Evolutionary conservation across 176 grass and related monocot genomes (phyloP).

Genomic region (Musa acuminata): DNA sequence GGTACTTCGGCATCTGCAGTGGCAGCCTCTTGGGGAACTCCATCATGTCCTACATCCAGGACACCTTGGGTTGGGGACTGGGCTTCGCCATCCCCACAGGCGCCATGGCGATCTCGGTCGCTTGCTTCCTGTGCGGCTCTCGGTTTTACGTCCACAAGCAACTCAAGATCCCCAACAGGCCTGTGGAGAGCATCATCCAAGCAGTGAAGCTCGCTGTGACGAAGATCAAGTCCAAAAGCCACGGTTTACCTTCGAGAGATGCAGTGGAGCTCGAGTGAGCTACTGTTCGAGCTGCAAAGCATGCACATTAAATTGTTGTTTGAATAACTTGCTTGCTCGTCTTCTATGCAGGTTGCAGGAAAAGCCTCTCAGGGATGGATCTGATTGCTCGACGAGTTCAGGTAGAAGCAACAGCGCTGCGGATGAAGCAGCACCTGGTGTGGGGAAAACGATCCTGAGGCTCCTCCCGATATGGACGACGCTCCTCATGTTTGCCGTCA

Average conservation of each 20-base stretch:
- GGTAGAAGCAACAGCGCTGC: background rate
- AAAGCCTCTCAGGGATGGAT: conserved; percentile 36
- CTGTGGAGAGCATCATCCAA: conserved; percentile 25
- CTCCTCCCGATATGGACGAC: conserved; percentile 64
- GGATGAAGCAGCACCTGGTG: conserved; percentile 31
- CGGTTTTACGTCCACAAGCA: conserved; percentile 52
- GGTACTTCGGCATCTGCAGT: conserved; percentile 91
- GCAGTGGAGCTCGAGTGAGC: conserved; percentile 54
- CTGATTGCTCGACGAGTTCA: background rate
- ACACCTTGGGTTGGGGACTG: conserved; percentile 64
- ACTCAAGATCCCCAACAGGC: background rate
- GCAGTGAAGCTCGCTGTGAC: conserved; percentile 27
- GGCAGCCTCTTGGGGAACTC: conserved; percentile 84
- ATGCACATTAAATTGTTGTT: too few relatives aligned
- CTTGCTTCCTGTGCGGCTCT: conserved; percentile 43
- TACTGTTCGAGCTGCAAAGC: background rate
- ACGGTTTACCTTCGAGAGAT: conserved; percentile 28
- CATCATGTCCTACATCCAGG: conserved; percentile 71
- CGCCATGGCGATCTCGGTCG: conserved; percentile 56
- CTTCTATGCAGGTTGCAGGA: conserved; percentile 46
- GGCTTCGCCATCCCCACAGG: conserved; percentile 72
- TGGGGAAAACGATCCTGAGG: conserved; percentile 41
- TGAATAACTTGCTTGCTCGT: background rate
- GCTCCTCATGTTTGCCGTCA: conserved; percentile 82
- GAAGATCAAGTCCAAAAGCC: conserved; percentile 9